Evolutionary conservation across 805 yeast species (phyloP).

Genomic region (Metschnikowia arizonensis): DNA sequence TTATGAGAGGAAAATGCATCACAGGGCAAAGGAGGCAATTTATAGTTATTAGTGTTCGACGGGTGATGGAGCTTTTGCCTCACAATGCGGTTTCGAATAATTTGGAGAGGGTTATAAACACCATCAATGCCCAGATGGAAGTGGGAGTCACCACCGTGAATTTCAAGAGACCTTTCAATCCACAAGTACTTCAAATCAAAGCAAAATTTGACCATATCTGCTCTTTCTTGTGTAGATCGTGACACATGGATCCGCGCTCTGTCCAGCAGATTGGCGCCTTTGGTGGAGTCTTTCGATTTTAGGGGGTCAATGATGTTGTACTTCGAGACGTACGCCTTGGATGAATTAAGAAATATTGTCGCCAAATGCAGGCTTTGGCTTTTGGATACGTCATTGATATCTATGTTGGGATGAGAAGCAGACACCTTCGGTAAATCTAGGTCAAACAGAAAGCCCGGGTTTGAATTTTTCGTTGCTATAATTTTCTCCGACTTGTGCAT

Average conservation of each 20-base stretch:
- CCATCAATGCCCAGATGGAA: constrained; percentile 55
- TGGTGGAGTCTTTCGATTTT: constrained; percentile 4
- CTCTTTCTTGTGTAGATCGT: constrained; percentile 40
- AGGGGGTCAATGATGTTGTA: constrained; percentile 16
- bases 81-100: constrained; percentile 66
- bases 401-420: neutral
- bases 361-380: constrained; percentile 13
- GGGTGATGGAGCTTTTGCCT: constrained; percentile 50
- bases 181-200: constrained; percentile 48
- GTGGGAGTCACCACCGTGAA: constrained; percentile 17
- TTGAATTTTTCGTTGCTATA: neutral
- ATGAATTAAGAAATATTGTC: constrained; percentile 13
- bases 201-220: constrained; percentile 46
- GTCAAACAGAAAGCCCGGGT: constrained; percentile 13
- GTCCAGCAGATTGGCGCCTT: constrained; percentile 6
- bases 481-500: constrained; percentile 6
- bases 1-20: constrained; percentile 51
- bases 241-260: constrained; percentile 22
- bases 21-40: constrained; percentile 56
- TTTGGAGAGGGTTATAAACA: constrained; percentile 76
- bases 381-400: constrained; percentile 2
- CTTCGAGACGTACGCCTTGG: constrained; percentile 9
- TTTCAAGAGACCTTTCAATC: constrained; percentile 40
- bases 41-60: constrained; percentile 24
- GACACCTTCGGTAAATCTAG: constrained; percentile 9